These are phyloP conservation scores for Beta corolliflora DNA, from an alignment of 179 eudicot species.

Conservation along the genomic window DNA sequence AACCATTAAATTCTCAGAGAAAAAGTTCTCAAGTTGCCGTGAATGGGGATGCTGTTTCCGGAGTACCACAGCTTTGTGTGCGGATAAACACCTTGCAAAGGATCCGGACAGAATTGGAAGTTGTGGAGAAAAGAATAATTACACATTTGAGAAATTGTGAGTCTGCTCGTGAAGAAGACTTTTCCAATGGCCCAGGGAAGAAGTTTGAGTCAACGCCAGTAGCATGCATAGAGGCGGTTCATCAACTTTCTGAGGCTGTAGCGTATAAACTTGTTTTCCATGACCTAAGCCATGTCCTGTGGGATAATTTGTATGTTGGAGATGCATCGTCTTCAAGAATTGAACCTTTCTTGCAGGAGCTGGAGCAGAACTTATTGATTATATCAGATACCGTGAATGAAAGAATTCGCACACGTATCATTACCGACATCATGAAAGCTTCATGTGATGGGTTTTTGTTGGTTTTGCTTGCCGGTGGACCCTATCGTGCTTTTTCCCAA, in stretches of 20 bases:
- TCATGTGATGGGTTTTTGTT: slow-evolving; percentile 90
- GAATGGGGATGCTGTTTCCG: slow-evolving; percentile 59
- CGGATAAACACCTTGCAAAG: slow-evolving; percentile 83
- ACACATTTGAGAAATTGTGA: slow-evolving; percentile 84
- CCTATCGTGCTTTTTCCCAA: slow-evolving; percentile 66
- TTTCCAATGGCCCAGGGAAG: slow-evolving; percentile 60
- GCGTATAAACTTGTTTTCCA: slow-evolving; percentile 83
- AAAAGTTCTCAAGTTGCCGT: slow-evolving; percentile 76
- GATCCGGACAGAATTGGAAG: slow-evolving; percentile 69
- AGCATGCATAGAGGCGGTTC: slow-evolving; percentile 79
- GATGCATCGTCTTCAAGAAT: slow-evolving; percentile 83
- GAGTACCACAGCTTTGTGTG: slow-evolving; percentile 74
- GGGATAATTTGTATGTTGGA: slow-evolving; percentile 87
- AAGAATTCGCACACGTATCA: slow-evolving; percentile 73
- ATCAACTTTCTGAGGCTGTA: slow-evolving; percentile 70
- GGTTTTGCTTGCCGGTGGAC: slow-evolving; percentile 95
- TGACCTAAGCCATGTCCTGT: slow-evolving; percentile 68
- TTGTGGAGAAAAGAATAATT: slow-evolving; percentile 80
- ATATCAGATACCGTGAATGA: slow-evolving; percentile 76
- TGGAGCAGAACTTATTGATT: slow-evolving; percentile 62
- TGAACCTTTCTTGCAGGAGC: slow-evolving; percentile 73
- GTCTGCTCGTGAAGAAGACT: slow-evolving; percentile 77
- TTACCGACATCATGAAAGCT: slow-evolving; percentile 88
- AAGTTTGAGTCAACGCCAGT: slow-evolving; percentile 75
- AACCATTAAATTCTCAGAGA: slow-evolving; percentile 53